A percentile compares a stretch with the other conserved stretches of the same genome.
phyloP scores from a whole-genome alignment of 805 yeast genomes.

The Phaffomyces opuntiae region DNA sequence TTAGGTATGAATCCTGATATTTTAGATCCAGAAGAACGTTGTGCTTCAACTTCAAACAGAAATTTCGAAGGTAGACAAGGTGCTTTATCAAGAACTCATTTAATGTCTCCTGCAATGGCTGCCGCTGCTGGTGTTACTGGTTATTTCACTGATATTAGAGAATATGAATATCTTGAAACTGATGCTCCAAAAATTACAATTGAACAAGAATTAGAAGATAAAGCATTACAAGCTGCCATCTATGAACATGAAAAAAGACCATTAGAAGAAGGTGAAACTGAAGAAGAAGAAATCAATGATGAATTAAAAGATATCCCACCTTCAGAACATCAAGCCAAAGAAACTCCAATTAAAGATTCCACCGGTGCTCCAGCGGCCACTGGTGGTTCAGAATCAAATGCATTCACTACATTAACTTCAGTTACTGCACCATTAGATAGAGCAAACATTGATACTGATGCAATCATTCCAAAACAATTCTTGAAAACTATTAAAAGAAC shows the following conservation, averaged over 20 bases:
- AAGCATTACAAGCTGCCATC: constrained; percentile 59
- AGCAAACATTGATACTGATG: constrained; percentile 97
- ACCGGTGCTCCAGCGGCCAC: constrained; percentile 14
- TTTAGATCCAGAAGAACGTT: constrained; percentile 88
- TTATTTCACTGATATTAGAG: constrained; percentile 84
- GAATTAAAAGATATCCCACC: constrained; percentile 60
- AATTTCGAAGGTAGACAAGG: constrained; percentile 99
- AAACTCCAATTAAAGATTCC: constrained; percentile 28
- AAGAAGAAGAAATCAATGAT: constrained; percentile 43
- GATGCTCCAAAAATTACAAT: constrained; percentile 50
- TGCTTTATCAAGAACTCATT: constrained; percentile 89
- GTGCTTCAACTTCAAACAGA: constrained; percentile 98
- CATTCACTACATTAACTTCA: constrained; percentile 70
- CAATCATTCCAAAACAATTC: constrained; percentile 97
- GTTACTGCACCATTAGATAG: constrained; percentile 91
- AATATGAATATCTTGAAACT: constrained; percentile 55
- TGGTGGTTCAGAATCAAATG: constrained; percentile 56
- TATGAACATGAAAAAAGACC: constrained; percentile 66
- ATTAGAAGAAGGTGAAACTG: constrained; percentile 45
- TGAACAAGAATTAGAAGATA: constrained; percentile 42
- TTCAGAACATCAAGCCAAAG: constrained; percentile 33
- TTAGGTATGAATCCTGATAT: constrained; percentile 99
- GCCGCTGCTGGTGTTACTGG: constrained; percentile 97
- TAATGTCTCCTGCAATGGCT: constrained; percentile 99
- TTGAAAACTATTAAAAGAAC: constrained; percentile 97